Conservation (phyloP, 1,284 basidiomycete species). For the Wallemia mellicola region DNA sequence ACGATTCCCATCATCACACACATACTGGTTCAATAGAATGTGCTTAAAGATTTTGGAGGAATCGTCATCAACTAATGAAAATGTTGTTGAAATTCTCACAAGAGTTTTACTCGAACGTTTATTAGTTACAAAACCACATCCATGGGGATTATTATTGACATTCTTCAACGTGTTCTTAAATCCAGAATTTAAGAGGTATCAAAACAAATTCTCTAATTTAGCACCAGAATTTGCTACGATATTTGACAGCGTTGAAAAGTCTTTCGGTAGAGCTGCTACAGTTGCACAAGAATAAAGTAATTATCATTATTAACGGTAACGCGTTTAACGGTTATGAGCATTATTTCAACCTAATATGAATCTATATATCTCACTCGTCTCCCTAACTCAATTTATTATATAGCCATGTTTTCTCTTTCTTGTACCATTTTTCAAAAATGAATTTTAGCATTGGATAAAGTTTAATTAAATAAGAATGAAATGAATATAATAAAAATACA, state of each 20-base stretch:
- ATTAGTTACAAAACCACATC: constrained; percentile 75
- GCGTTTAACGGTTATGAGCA: neutral
- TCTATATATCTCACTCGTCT: neutral
- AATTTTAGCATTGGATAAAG: neutral
- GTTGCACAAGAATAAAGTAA: neutral
- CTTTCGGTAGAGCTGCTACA: neutral
- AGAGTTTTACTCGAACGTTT: constrained; percentile 76
- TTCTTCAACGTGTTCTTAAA: constrained; percentile 73
- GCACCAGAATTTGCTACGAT: neutral
- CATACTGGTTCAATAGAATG: constrained; percentile 75
- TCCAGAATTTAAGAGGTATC: constrained; percentile 22
- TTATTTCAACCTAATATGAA: neutral
- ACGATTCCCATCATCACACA: constrained; percentile 87
- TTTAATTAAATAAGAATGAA: neutral
- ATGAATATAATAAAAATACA: neutral
- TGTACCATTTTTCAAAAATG: neutral
- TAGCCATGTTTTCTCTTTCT: neutral
- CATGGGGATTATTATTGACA: constrained; percentile 81
- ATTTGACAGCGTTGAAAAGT: neutral
- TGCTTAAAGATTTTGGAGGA: constrained; percentile 60
- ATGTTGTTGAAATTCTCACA: constrained; percentile 65
- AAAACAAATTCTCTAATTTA: neutral
- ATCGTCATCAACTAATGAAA: constrained; percentile 27
- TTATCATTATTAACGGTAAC: neutral
- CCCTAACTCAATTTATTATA: no score